These are phyloP conservation scores for Sisymbrium irio DNA, from an alignment of 345 rosid genomes.

Conservation along the genomic window DNA sequence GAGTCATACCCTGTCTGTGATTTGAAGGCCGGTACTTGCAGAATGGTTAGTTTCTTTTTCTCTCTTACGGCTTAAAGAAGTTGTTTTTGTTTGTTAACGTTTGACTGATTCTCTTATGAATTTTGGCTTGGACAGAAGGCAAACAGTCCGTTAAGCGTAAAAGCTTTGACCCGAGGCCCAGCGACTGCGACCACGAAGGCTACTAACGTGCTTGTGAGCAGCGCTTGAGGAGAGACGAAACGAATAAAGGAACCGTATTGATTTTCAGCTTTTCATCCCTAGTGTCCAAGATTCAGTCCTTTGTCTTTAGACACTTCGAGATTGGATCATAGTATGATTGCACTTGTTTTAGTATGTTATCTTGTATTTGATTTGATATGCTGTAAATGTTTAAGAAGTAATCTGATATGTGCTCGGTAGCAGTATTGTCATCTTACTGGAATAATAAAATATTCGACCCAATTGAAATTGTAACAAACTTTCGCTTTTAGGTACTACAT, in stretches of 20 bases:
- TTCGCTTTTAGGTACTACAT: not conserved
- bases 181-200: slow-evolving; percentile 41
- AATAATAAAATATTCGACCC: slow-evolving; percentile 2
- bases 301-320: slow-evolving; percentile 13
- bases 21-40: slow-evolving; percentile 59
- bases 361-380: not conserved
- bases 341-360: not conserved
- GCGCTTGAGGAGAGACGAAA: slow-evolving; percentile 27
- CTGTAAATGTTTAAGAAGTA: slow-evolving; percentile 21
- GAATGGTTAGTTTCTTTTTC: slow-evolving; percentile 47
- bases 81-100: not conserved
- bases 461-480: not conserved
- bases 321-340: slow-evolving; percentile 18
- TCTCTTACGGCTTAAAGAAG: not conserved
- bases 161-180: slow-evolving; percentile 49
- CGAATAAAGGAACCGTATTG: not conserved
- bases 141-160: slow-evolving; percentile 54
- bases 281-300: slow-evolving; percentile 18
- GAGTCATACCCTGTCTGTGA: slow-evolving; percentile 72
- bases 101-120: slow-evolving; percentile 3
- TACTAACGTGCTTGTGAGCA: slow-evolving; percentile 24
- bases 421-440: slow-evolving; percentile 3
- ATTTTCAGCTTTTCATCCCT: not conserved
- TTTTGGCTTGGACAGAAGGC: slow-evolving; percentile 47
- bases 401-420: not conserved